Conservation (phyloP, 2,329 filamentous ascomycete genomes). For the Lasiodiplodia hormozganensis region DNA sequence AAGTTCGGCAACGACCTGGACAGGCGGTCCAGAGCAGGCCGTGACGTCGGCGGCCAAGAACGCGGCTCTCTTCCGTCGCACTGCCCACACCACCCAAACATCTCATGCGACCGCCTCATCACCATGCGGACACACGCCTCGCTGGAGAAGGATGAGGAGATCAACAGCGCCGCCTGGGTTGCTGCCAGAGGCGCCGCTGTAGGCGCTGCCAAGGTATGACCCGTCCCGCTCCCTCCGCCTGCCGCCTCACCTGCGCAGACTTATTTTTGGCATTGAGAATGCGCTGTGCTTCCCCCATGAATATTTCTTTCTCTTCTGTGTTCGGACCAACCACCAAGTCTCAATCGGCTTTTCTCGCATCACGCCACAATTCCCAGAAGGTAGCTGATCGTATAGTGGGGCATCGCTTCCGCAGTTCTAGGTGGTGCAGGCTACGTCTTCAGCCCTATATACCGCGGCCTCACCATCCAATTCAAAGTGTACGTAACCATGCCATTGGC, state of each 20-base stretch:
- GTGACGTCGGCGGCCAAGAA: conserved; percentile 15
- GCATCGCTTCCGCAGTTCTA: conserved; percentile 67
- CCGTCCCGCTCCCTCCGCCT: neutral
- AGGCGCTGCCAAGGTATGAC: conserved; percentile 66
- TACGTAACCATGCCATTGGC: conserved; percentile 50
- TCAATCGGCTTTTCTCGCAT: neutral
- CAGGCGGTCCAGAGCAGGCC: neutral
- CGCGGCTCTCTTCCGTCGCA: neutral
- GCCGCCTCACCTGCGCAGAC: neutral
- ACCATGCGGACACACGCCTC: conserved; percentile 61
- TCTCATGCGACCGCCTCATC: neutral
- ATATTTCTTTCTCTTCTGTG: no score
- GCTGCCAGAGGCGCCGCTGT: conserved; percentile 70
- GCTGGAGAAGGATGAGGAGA: conserved; percentile 68
- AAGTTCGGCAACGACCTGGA: conserved; percentile 8
- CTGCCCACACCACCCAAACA: neutral
- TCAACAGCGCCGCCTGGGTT: conserved; percentile 73
- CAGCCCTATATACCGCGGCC: conserved; percentile 74
- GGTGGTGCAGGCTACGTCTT: conserved; percentile 68
- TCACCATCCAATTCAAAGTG: conserved; percentile 81
- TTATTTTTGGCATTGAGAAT: neutral
- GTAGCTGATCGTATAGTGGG: conserved; percentile 61
- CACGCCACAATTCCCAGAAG: neutral
- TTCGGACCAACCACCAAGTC: neutral
- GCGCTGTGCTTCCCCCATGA: no score